Evolutionary conservation across 768 basidiomycete genomes (phyloP).

Genomic region (Boletales sp.): DNA sequence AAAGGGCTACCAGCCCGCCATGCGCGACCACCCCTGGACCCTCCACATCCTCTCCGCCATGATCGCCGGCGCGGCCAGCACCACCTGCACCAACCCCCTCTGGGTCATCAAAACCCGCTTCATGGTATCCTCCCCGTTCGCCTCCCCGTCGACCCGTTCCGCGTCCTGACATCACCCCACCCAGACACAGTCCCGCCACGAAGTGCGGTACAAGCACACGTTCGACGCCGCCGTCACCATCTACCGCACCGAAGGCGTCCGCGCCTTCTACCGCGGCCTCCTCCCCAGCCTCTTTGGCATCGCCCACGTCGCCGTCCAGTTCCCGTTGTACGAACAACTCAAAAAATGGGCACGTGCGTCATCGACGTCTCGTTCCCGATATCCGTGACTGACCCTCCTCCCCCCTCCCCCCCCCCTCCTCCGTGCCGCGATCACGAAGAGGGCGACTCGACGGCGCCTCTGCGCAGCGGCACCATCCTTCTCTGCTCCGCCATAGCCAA

Average conservation of each 20-base stretch:
- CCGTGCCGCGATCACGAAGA: constrained; percentile 14
- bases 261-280: constrained; percentile 93
- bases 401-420: too few species aligned
- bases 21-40: constrained; percentile 80
- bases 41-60: constrained; percentile 93
- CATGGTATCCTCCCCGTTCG: constrained; percentile 60
- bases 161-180: not conserved
- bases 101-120: constrained; percentile 99
- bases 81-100: constrained; percentile 89
- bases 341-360: constrained; percentile 82
- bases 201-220: constrained; percentile 83
- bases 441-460: constrained; percentile 27
- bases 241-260: constrained; percentile 80
- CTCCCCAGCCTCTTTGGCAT: constrained; percentile 93
- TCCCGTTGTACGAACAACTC: constrained; percentile 92
- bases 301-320: constrained; percentile 93
- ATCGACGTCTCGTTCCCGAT: not conserved
- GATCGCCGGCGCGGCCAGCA: constrained; percentile 91
- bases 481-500: constrained; percentile 91
- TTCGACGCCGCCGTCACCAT: constrained; percentile 87
- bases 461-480: constrained; percentile 57
- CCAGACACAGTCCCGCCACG: constrained; percentile 80
- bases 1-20: constrained; percentile 80
- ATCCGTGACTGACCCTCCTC: too few species aligned
- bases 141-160: not conserved